These are phyloP conservation scores for Venturia oleaginea DNA, from an alignment of 2,329 filamentous ascomycete genomes.

Conservation along the genomic window DNA sequence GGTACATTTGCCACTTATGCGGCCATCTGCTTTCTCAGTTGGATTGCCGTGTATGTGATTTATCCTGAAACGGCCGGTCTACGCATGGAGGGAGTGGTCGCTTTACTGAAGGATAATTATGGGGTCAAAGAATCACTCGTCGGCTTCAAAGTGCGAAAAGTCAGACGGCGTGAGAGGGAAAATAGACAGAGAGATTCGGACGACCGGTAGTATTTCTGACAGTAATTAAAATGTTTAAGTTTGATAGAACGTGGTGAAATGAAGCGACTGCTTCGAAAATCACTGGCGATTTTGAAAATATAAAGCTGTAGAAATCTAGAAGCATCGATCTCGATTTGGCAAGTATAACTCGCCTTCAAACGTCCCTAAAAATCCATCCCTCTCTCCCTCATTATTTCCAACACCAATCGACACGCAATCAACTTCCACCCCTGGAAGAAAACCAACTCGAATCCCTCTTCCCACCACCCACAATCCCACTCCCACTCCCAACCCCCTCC, in stretches of 20 bases:
- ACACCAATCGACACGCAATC: no score
- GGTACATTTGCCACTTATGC: conserved; percentile 81
- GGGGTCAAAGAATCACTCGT: conserved; percentile 36
- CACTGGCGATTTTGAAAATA: not conserved
- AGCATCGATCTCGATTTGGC: not conserved
- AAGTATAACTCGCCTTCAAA: no score
- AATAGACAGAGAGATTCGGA: not conserved
- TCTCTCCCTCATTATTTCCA: no score
- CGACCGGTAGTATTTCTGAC: not conserved
- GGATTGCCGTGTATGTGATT: conserved; percentile 58
- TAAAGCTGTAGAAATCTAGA: not conserved
- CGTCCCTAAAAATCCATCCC: no score
- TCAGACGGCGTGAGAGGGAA: not conserved
- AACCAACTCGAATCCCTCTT: no score
- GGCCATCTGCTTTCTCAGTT: conserved; percentile 57
- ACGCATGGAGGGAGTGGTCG: conserved; percentile 70
- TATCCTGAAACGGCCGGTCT: conserved; percentile 84
- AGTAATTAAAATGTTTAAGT: not conserved
- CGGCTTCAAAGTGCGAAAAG: not conserved
- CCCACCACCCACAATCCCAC: no score
- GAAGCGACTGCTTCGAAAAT: not conserved
- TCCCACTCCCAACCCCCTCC: no score
- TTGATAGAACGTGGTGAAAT: not conserved
- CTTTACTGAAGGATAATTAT: conserved; percentile 63
- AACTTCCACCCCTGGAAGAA: no score